phyloP scores from a whole-genome alignment of 73 alveolate genomes.

The Paramecium sonneborni region DNA sequence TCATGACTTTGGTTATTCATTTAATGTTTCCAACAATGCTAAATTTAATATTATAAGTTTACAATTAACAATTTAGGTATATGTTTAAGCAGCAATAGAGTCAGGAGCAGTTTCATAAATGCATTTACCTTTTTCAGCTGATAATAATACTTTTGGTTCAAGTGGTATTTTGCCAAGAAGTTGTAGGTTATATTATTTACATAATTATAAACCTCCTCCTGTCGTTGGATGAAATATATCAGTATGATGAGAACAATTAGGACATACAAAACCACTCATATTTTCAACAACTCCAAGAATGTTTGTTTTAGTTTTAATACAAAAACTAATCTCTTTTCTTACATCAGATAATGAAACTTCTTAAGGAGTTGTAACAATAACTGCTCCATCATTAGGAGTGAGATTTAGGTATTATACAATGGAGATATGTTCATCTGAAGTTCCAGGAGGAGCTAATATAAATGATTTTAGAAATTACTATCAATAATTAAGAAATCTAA shows the following conservation, averaged over 20 bases:
- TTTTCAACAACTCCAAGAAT: conserved; percentile 98
- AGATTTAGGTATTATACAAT: conserved; percentile 81
- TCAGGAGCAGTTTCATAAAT: conserved; percentile 35
- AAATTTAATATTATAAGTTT: neutral
- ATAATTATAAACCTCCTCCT: conserved; percentile 96
- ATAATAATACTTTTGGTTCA: conserved; percentile 62
- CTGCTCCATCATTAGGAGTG: conserved; percentile 88
- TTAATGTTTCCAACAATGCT: neutral
- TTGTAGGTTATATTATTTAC: conserved; percentile 71
- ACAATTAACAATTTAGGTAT: neutral
- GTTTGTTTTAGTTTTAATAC: conserved; percentile 87
- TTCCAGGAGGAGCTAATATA: conserved; percentile 98
- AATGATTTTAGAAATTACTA: conserved; percentile 14
- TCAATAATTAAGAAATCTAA: conserved; percentile 97
- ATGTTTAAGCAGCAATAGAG: conserved; percentile 48
- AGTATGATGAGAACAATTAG: conserved; percentile 84
- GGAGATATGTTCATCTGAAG: conserved; percentile 99
- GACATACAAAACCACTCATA: conserved; percentile 94
- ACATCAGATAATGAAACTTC: conserved; percentile 98
- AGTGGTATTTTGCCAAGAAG: conserved; percentile 60
- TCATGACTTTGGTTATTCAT: neutral
- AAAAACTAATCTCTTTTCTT: conserved; percentile 95
- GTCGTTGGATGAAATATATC: conserved; percentile 91
- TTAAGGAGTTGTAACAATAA: conserved; percentile 98
- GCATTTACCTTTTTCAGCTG: conserved; percentile 65